Percentiles rank a stretch among this genome's conserved stretches.
Evolutionary conservation across 2,329 filamentous ascomycete genomes (phyloP).

Genomic region (Plenodomus lindquistii): DNA sequence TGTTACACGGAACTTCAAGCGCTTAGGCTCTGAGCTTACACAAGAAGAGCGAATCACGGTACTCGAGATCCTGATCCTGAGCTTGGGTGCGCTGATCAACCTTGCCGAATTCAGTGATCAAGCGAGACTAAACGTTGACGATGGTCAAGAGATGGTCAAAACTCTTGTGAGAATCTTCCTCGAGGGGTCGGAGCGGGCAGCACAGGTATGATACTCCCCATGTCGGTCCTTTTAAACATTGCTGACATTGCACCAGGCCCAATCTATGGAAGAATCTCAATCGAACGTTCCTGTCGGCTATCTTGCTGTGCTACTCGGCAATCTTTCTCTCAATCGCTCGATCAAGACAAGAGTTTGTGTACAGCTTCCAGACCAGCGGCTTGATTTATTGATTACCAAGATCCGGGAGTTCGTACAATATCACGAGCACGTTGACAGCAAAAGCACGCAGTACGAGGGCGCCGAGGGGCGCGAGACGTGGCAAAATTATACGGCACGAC

Average conservation of each 20-base stretch:
- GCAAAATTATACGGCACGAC: slow-evolving; percentile 57
- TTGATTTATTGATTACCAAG: slow-evolving; percentile 58
- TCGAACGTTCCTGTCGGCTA: slow-evolving; percentile 86
- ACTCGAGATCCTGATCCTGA: slow-evolving; percentile 74
- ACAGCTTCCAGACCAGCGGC: slow-evolving; percentile 51
- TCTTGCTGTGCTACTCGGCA: slow-evolving; percentile 80
- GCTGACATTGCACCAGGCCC: slow-evolving; percentile 46
- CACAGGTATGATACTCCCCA: slow-evolving; percentile 62
- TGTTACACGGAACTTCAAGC: slow-evolving; percentile 31
- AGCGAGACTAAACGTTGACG: slow-evolving; percentile 49
- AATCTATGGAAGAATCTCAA: slow-evolving; percentile 68
- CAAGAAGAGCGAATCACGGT: slow-evolving; percentile 58
- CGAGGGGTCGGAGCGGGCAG: slow-evolving; percentile 66
- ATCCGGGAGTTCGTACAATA: slow-evolving; percentile 66
- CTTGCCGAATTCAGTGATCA: slow-evolving; percentile 75
- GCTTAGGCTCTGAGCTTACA: slow-evolving; percentile 31
- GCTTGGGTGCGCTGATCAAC: slow-evolving; percentile 84
- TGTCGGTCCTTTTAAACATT: background rate
- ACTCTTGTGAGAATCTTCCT: slow-evolving; percentile 68
- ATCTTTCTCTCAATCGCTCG: slow-evolving; percentile 66
- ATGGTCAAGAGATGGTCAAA: slow-evolving; percentile 56
- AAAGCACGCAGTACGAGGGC: slow-evolving; percentile 50
- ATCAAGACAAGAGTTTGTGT: slow-evolving; percentile 50
- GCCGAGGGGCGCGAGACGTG: slow-evolving; percentile 53
- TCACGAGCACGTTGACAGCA: slow-evolving; percentile 61